Conservation (phyloP, 768 basidiomycete species). For the Strobilomyces echinocephalus region DNA sequence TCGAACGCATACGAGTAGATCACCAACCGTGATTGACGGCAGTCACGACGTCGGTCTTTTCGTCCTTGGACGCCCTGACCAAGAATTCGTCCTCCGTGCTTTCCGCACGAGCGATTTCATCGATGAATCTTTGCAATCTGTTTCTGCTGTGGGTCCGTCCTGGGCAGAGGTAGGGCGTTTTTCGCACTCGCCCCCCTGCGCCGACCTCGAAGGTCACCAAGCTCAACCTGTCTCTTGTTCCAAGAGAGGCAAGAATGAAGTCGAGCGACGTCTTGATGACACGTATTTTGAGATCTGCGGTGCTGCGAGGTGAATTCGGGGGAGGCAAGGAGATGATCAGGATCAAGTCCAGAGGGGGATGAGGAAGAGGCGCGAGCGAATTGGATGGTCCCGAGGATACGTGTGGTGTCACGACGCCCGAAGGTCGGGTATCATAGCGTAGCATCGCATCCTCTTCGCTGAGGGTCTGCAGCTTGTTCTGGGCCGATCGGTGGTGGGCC, state of each 20-base stretch:
- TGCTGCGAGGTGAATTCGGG: conserved; percentile 63
- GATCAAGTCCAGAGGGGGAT: conserved; percentile 89
- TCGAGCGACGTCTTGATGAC: conserved; percentile 87
- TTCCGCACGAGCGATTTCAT: conserved; percentile 51
- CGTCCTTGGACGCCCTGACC: conserved; percentile 76
- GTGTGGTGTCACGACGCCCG: conserved; percentile 63
- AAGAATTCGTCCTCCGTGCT: conserved; percentile 56
- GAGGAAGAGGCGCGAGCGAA: conserved; percentile 73
- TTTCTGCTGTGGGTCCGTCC: conserved; percentile 65
- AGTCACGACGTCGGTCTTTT: conserved; percentile 95
- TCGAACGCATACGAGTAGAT: neutral
- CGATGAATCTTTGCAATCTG: conserved; percentile 74
- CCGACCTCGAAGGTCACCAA: conserved; percentile 94
- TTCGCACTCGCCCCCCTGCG: conserved; percentile 71
- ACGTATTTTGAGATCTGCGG: conserved; percentile 80
- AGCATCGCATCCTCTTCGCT: conserved; percentile 68
- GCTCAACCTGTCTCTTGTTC: conserved; percentile 75
- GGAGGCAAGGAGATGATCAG: conserved; percentile 86
- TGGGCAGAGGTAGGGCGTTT: conserved; percentile 86
- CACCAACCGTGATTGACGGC: conserved; percentile 88
- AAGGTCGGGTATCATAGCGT: conserved; percentile 46
- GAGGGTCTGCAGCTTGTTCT: conserved; percentile 54
- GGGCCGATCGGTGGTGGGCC: conserved; percentile 31
- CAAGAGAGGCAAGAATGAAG: conserved; percentile 75
- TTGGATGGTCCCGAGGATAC: conserved; percentile 73